Conservation (phyloP, 1,139 yeast species). For the Saccharomyces pastorianus region DNA sequence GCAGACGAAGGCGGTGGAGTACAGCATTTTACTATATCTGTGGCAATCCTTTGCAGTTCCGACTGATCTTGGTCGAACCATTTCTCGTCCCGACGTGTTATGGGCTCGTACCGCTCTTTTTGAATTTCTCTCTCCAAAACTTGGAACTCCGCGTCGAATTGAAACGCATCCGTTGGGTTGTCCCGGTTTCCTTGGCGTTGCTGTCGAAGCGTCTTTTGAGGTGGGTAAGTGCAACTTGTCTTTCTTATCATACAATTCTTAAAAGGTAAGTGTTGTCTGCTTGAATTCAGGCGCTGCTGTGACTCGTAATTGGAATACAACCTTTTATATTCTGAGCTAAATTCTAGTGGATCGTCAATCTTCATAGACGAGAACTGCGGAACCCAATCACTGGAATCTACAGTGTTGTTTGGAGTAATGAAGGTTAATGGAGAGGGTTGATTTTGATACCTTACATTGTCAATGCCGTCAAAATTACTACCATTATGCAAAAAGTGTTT, state of each 20-base stretch:
- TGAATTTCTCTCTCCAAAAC: slow-evolving; percentile 19
- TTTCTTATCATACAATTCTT: neutral
- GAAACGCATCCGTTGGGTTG: slow-evolving; percentile 6
- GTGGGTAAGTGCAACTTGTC: neutral
- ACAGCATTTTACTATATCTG: slow-evolving; percentile 15
- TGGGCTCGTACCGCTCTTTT: slow-evolving; percentile 2
- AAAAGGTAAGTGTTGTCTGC: neutral
- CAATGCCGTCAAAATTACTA: slow-evolving; percentile 1
- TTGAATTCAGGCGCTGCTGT: slow-evolving; percentile 5
- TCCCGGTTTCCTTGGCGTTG: slow-evolving; percentile 1
- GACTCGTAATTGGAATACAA: slow-evolving; percentile 20
- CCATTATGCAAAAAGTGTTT: neutral
- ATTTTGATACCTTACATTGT: neutral
- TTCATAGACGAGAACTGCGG: slow-evolving; percentile 23
- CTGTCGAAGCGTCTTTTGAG: neutral
- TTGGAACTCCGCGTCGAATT: slow-evolving; percentile 18
- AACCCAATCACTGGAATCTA: slow-evolving; percentile 12
- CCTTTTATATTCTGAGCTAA: slow-evolving; percentile 22
- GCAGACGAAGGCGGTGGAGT: slow-evolving; percentile 6
- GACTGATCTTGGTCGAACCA: slow-evolving; percentile 18
- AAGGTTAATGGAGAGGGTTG: neutral
- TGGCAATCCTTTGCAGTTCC: slow-evolving; percentile 24
- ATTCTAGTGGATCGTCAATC: slow-evolving; percentile 26
- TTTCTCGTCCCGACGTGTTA: neutral
- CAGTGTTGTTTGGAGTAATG: neutral